Base-by-base conservation (phyloP, 345 rosid species). In the Toxicodendron radicans region DNA sequence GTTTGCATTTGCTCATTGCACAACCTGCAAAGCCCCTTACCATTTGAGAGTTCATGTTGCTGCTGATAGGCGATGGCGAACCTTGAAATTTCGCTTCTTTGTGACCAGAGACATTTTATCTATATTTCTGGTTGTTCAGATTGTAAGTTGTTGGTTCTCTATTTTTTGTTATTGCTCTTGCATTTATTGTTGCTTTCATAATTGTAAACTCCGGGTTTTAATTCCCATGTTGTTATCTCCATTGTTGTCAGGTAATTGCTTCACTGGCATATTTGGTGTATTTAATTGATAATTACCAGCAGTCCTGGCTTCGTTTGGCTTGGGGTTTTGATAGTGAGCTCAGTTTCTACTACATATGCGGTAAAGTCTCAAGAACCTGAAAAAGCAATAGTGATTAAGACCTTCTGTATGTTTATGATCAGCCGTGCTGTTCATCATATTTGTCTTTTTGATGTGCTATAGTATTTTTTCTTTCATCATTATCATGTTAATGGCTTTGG, bases 1-100 rank as follows among this genome's bases (percentile, higher is more conserved):
- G 56, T 93, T 93, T 84, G 98, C 99, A 68, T 96, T 96, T 90
- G 94, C 98, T 58, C 99, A 96, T 81, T 96, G 99, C 82, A 96
- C 98, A 52, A 96, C 98, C 82, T 96, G 99, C 87, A 96, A 96
- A 88, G 93, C 95, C 64, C 97, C 97, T 57, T 96, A 96, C 79
- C 93, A 96, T 88, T 83, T 93, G 82, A 88, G 99, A 83, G 98
- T 96, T 84, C 98, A 96, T 81, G 95, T 82, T 76, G 97, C 96
- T 45, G 93, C 97, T 76, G 98, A 96, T 74, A 87, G 98, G 85
- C 91, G 90, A 80, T 96, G 99, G 99, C 83, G 97, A 63, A 90
- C 95, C 35, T 72, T 96, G 79, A 96, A 96, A 86, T 96, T 96
- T 81, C 91, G 97, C 27, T 96, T 96, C 85, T 96, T 96, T 87